Conservation (phyloP, 2,329 filamentous ascomycete species). For the Fusarium begoniae region DNA sequence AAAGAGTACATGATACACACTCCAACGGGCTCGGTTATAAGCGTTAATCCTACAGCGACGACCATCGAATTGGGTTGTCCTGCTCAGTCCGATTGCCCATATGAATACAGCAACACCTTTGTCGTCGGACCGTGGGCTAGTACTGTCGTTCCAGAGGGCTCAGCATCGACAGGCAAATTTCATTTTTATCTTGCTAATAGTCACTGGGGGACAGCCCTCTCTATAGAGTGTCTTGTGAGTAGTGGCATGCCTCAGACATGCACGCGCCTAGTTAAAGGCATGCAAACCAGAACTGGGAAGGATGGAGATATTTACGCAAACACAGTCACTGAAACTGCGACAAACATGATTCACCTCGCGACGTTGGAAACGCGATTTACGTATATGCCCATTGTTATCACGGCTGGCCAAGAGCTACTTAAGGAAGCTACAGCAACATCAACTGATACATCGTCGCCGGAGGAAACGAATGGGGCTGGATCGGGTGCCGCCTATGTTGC, state of each 20-base stretch:
- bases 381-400: background rate
- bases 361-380: background rate
- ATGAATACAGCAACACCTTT: background rate
- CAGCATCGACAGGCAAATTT: background rate
- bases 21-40: background rate
- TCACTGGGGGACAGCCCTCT: background rate
- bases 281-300: background rate
- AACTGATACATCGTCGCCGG: background rate
- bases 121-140: conserved; percentile 12
- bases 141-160: background rate
- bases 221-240: background rate
- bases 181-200: background rate
- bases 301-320: too few species aligned
- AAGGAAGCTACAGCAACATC: background rate
- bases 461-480: background rate
- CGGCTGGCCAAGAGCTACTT: background rate
- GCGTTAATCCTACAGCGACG: background rate
- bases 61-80: background rate
- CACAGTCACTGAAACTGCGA: background rate
- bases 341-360: too few species aligned
- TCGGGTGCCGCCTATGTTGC: background rate
- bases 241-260: background rate
- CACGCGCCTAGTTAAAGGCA: background rate
- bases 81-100: background rate
- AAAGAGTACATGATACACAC: background rate